Conservation (phyloP, 495 filamentous ascomycete genomes). For the Aspergillus sclerotioniger region DNA sequence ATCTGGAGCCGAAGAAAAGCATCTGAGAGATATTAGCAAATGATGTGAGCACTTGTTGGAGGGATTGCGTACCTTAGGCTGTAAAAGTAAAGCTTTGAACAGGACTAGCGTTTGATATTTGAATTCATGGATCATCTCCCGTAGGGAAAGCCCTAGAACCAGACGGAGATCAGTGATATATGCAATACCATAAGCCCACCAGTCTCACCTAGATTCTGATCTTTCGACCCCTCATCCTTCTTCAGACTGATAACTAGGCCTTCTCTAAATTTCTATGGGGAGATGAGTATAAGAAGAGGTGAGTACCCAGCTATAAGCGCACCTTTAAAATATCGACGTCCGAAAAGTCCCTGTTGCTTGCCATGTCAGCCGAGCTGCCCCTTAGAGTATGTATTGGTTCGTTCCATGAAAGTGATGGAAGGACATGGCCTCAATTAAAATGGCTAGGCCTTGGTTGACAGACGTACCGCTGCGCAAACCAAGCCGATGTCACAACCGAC, state of each 20-base stretch:
- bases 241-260: constrained; percentile 67
- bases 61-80: constrained; percentile 73
- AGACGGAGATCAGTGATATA: constrained; percentile 16
- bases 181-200: neutral
- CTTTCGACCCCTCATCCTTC: constrained; percentile 68
- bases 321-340: constrained; percentile 72
- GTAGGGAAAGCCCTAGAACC: constrained; percentile 67
- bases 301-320: constrained; percentile 20
- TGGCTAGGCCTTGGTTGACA: neutral
- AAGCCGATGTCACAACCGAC: constrained; percentile 85
- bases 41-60: neutral
- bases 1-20: constrained; percentile 96
- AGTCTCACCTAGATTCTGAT: constrained; percentile 77
- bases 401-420: neutral
- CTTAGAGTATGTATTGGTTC: neutral
- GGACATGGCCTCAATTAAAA: neutral
- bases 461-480: constrained; percentile 92
- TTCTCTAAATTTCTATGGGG: constrained; percentile 79
- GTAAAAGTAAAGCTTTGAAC: constrained; percentile 87
- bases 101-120: constrained; percentile 89
- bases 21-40: constrained; percentile 56
- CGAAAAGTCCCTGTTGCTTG: constrained; percentile 59
- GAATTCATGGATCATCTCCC: constrained; percentile 91
- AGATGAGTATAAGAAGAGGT: neutral
- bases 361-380: constrained; percentile 18